Conservation (phyloP, 345 rosid genomes). For the Sapria himalayana region DNA sequence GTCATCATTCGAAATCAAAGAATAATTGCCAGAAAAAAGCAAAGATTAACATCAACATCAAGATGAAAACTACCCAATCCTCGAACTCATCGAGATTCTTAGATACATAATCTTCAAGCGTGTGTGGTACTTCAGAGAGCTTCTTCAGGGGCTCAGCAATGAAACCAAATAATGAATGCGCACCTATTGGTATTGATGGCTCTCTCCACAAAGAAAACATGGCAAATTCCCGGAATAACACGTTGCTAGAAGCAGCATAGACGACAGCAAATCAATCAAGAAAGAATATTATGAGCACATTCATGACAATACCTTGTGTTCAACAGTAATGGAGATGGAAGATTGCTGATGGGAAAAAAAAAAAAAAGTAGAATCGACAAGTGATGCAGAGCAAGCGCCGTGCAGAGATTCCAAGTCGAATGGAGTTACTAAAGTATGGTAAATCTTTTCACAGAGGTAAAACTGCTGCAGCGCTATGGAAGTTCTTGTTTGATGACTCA, state of each 20-base stretch:
- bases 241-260: slow-evolving; percentile 39
- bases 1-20: background rate
- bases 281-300: too few relatives aligned
- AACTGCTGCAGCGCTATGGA: too few relatives aligned
- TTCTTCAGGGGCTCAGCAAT: slow-evolving; percentile 98
- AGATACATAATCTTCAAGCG: slow-evolving; percentile 35
- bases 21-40: slow-evolving; percentile 2
- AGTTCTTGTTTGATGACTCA: too few relatives aligned
- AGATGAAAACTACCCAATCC: slow-evolving; percentile 55
- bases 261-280: too few relatives aligned
- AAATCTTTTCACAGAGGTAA: too few relatives aligned
- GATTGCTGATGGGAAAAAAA: too few relatives aligned
- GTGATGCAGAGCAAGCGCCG: too few relatives aligned
- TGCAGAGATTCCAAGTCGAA: too few relatives aligned
- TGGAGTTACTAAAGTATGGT: too few relatives aligned
- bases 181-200: slow-evolving; percentile 92
- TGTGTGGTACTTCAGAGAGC: slow-evolving; percentile 49
- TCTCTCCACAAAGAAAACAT: slow-evolving; percentile 97
- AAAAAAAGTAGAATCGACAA: too few relatives aligned
- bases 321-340: too few relatives aligned
- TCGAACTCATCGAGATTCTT: slow-evolving; percentile 77
- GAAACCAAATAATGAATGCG: slow-evolving; percentile 68
- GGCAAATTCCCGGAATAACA: slow-evolving; percentile 84
- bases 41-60: slow-evolving; percentile 5
- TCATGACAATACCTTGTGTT: too few relatives aligned